Conservation (phyloP, 2,329 filamentous ascomycete species). For the Xylaria digitata region DNA sequence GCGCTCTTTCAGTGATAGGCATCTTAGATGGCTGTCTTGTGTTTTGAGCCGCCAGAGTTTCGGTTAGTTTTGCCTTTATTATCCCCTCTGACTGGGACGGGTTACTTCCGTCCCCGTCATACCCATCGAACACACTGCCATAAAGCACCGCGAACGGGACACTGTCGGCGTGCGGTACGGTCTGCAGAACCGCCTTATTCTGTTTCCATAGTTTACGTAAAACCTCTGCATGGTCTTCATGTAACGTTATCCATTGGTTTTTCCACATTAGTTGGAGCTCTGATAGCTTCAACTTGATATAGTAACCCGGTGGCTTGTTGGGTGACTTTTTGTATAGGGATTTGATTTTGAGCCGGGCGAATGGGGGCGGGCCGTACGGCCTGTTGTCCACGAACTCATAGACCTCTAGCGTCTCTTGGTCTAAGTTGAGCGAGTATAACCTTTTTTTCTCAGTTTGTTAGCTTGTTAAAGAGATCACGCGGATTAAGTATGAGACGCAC, state of each 20-base stretch:
- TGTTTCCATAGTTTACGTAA: constrained; percentile 27
- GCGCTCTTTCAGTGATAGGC: constrained; percentile 8
- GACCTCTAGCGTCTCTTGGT: constrained; percentile 33
- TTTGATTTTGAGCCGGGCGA: constrained; percentile 17
- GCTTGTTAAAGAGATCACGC: not conserved
- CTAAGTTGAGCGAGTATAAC: constrained; percentile 37
- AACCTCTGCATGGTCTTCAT: constrained; percentile 19
- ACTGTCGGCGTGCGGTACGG: constrained; percentile 28
- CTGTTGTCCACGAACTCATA: constrained; percentile 33
- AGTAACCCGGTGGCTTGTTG: constrained; percentile 31
- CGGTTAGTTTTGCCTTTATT: constrained; percentile 13
- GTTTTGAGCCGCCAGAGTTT: constrained; percentile 18
- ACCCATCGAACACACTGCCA: constrained; percentile 19
- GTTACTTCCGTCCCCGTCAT: not conserved
- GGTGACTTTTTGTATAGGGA: constrained; percentile 19
- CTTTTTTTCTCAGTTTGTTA: constrained; percentile 17
- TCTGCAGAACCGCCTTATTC: constrained; percentile 18
- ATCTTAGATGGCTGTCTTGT: constrained; percentile 22
- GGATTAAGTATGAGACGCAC: constrained; percentile 13
- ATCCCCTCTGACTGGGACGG: constrained; percentile 7
- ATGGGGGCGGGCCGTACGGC: not conserved
- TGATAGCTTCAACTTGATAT: constrained; percentile 34
- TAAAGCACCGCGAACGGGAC: constrained; percentile 37
- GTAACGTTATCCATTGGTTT: constrained; percentile 28
- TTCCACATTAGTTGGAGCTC: constrained; percentile 32